Evolutionary conservation across 2,329 filamentous ascomycete species (phyloP).

Genomic region (Geosmithia putterillii): DNA sequence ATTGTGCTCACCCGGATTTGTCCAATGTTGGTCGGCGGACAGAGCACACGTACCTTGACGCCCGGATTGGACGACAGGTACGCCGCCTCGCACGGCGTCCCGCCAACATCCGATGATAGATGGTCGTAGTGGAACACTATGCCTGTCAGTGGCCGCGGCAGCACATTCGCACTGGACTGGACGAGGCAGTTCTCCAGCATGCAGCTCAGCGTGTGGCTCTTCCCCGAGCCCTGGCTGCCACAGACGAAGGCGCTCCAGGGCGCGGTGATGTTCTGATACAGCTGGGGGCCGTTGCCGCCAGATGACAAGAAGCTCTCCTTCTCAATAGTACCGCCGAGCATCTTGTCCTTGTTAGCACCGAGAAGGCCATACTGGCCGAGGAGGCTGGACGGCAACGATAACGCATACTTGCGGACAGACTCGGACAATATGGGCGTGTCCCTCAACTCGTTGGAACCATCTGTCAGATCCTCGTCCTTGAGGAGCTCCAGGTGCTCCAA

Average conservation of each 20-base stretch:
- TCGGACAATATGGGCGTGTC: too few relatives aligned
- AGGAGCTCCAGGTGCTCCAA: too few relatives aligned
- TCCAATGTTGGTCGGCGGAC: conserved; percentile 37
- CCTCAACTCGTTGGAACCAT: too few relatives aligned
- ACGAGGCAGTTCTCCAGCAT: conserved; percentile 46
- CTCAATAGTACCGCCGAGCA: not conserved
- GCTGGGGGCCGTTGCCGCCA: too few relatives aligned
- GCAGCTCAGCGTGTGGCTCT: conserved; percentile 47
- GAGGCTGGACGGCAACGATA: too few relatives aligned
- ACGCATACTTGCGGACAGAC: too few relatives aligned
- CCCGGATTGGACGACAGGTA: conserved; percentile 31
- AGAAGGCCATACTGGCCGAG: conserved; percentile 5
- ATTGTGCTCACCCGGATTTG: conserved; percentile 14
- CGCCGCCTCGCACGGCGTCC: conserved; percentile 46
- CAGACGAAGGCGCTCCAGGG: conserved; percentile 53
- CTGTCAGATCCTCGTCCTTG: too few relatives aligned
- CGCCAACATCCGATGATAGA: conserved; percentile 32
- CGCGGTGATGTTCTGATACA: conserved; percentile 30
- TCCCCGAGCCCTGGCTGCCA: conserved; percentile 51
- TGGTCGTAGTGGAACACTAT: conserved; percentile 55
- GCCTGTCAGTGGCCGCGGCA: conserved; percentile 41
- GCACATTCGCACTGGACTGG: conserved; percentile 24
- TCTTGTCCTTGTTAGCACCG: conserved; percentile 1
- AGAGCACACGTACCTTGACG: conserved; percentile 39
- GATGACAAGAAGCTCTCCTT: conserved; percentile 13